Base-by-base conservation (phyloP, 2,329 filamentous ascomycete species). In the Arthrobotrys entomopaga region DNA sequence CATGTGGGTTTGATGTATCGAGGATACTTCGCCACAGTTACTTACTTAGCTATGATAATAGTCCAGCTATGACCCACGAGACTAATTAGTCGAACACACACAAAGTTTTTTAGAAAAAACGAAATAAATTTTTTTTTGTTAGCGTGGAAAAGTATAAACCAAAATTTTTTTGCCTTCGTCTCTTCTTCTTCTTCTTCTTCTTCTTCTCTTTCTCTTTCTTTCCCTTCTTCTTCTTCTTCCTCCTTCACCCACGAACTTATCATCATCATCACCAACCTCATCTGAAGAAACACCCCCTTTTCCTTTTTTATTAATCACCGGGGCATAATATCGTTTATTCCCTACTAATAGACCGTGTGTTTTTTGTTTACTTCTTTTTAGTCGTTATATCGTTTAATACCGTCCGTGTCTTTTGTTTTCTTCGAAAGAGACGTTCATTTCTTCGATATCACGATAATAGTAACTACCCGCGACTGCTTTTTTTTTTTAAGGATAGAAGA, bases 331-430 rank as follows among this genome's bases (percentile, higher is more conserved):
- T 34, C 58, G 40, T 58, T 66, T 66, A 53, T 74, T 74, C 54
- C 61, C 43, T 58, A 60, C 59, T 53, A 24, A 74, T 74, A 74
- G 70, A 74, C 63, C 52, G 67, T 67, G 54, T 74, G 53, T 70
- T 70, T 64, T 57, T 66, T 34, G 7, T 34, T 7, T 7, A 34
- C 29, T 34, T 34, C 29, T 5, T 34, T 34, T 34, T 34, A 49
- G 53, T 73, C 70, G 70, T 74, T 66, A 58, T 74, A 74, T 74
- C 70, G 70, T 74, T 74, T 74, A 74, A 74, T 74, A 52, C n/a
- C 63, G 70, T 74, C 64, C 70, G 70, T 74, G 70, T 74, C 70
- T 74, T 74, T 74, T 74, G 70, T 66, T 63, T 63, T 49, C 26
- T 74, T 67, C 70, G 63, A 67, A 74, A 74, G 70, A 74, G 70